Evolutionary conservation across 2,329 filamentous ascomycete species (phyloP).

Genomic region (Elsinoe batatas): DNA sequence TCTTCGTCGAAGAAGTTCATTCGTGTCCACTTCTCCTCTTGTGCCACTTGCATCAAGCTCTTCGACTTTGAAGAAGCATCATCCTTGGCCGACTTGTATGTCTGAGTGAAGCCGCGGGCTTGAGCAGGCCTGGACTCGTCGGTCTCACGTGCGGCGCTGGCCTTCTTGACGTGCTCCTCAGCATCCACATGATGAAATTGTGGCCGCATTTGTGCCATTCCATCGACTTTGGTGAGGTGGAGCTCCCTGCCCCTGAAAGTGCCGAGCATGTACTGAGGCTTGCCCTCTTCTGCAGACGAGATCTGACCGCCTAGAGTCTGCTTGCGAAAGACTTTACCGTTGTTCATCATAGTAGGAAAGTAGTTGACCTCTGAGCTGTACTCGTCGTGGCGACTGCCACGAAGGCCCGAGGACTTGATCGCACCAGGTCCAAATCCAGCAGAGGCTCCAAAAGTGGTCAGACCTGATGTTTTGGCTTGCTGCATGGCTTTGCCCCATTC

Average conservation of each 20-base stretch:
- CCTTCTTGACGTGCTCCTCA: slow-evolving; percentile 46
- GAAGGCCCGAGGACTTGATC: slow-evolving; percentile 17
- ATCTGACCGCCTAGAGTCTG: slow-evolving; percentile 83
- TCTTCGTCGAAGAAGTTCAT: slow-evolving; percentile 78
- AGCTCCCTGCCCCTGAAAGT: slow-evolving; percentile 76
- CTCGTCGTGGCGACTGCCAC: slow-evolving; percentile 32
- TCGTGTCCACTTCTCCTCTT: slow-evolving; percentile 71
- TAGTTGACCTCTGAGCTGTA: slow-evolving; percentile 38
- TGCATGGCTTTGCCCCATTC: slow-evolving; percentile 70
- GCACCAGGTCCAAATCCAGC: slow-evolving; percentile 32
- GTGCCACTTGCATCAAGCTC: slow-evolving; percentile 64
- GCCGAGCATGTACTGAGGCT: slow-evolving; percentile 75
- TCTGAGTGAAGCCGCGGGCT: slow-evolving; percentile 20
- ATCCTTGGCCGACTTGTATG: slow-evolving; percentile 35
- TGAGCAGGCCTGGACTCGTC: slow-evolving; percentile 35
- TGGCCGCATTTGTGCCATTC: slow-evolving; percentile 79
- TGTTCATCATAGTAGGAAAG: slow-evolving; percentile 58
- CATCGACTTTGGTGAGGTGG: slow-evolving; percentile 73
- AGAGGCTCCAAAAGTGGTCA: slow-evolving; percentile 37
- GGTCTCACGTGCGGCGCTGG: slow-evolving; percentile 30
- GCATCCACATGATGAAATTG: slow-evolving; percentile 93
- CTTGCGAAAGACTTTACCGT: slow-evolving; percentile 62
- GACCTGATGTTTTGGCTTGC: slow-evolving; percentile 34
- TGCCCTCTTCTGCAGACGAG: slow-evolving; percentile 53
- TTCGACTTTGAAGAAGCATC: slow-evolving; percentile 64